These are phyloP conservation scores for Hymenoscyphus infarciens DNA, from an alignment of 2,329 filamentous ascomycete genomes.

Conservation along the genomic window DNA sequence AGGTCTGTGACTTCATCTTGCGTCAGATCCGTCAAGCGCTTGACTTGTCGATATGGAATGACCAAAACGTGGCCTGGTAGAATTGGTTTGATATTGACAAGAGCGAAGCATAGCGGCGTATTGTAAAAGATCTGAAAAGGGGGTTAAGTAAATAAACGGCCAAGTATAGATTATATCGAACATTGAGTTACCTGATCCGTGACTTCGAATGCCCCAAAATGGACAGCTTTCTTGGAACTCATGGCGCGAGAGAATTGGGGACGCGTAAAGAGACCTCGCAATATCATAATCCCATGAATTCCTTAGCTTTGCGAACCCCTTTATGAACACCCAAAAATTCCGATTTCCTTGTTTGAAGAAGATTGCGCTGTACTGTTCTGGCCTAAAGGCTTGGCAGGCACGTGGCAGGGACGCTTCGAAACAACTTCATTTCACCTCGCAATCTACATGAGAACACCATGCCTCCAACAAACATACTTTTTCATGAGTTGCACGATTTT, in stretches of 20 bases:
- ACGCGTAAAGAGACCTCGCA: constrained; percentile 10
- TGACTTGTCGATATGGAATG: constrained; percentile 67
- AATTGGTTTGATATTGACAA: constrained; percentile 94
- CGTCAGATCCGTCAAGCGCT: constrained; percentile 52
- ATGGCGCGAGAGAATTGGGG: constrained; percentile 17
- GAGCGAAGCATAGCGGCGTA: constrained; percentile 75
- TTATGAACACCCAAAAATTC: background rate
- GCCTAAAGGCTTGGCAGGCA: constrained; percentile 3
- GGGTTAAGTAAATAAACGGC: background rate
- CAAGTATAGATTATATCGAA: background rate
- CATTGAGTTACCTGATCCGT: constrained; percentile 60
- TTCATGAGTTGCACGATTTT: too few relatives aligned
- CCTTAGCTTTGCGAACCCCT: background rate
- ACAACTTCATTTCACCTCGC: constrained; percentile 10
- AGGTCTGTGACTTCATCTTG: constrained; percentile 58
- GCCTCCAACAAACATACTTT: constrained; percentile 1
- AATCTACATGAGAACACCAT: constrained; percentile 5
- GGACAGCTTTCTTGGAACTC: constrained; percentile 43
- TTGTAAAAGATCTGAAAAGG: constrained; percentile 73
- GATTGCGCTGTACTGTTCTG: background rate
- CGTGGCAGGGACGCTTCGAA: constrained; percentile 7
- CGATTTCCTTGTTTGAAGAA: background rate
- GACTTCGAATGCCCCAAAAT: constrained; percentile 75
- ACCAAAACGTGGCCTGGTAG: constrained; percentile 91
- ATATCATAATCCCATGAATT: constrained; percentile 18